Evolutionary conservation across 495 filamentous ascomycete species (phyloP).

Genomic region (Collariella sp.): DNA sequence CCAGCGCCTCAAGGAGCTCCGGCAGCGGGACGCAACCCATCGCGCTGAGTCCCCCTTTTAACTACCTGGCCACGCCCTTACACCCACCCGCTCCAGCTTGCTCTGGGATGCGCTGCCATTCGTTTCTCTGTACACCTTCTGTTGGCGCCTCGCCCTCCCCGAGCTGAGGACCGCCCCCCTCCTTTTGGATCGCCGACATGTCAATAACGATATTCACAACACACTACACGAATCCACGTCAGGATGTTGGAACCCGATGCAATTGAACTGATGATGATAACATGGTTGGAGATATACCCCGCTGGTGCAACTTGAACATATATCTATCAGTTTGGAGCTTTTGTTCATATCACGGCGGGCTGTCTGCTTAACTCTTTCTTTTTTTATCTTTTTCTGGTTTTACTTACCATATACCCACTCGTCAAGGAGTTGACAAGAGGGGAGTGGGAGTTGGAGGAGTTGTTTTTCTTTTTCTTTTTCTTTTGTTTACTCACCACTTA

Average conservation of each 20-base stretch:
- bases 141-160: background rate
- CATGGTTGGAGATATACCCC: slow-evolving; percentile 10
- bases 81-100: background rate
- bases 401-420: slow-evolving; percentile 2
- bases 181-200: background rate
- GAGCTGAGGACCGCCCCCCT: background rate
- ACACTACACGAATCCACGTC: background rate
- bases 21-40: slow-evolving; percentile 28
- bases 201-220: background rate
- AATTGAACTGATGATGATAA: background rate
- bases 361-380: slow-evolving; percentile 1
- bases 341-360: slow-evolving; percentile 16
- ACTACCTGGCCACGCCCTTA: background rate
- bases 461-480: too few species aligned
- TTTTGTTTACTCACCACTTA: too few species aligned
- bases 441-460: background rate
- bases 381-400: background rate
- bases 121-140: slow-evolving; percentile 4
- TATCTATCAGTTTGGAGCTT: slow-evolving; percentile 8
- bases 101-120: background rate
- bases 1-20: slow-evolving; percentile 44
- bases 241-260: background rate
- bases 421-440: background rate
- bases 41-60: slow-evolving; percentile 37
- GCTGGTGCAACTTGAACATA: slow-evolving; percentile 15